Evolutionary conservation across 139 green algal genomes (phyloP), one percentile per base, ranked within the genome.

Genomic region (Medakamo hakoo): DNA sequence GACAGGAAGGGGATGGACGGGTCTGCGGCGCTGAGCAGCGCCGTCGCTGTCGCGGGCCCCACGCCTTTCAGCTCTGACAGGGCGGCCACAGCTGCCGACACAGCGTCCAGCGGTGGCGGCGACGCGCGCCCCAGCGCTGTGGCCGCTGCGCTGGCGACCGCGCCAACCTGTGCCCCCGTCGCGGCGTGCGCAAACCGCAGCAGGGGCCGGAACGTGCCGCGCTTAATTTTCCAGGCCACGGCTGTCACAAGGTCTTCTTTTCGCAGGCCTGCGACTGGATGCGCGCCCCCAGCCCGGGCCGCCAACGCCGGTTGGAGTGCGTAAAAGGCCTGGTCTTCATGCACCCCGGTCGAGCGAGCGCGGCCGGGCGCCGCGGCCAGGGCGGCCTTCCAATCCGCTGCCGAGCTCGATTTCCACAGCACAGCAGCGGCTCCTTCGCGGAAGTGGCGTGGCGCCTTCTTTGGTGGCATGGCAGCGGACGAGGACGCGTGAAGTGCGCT

Each of bases 201-300:
- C 56, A 90, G 70, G 25, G 83, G 83, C 60, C 83, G 66, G 67
- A 70, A 84, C 68, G 84, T 83, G 49, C 78, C 82, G 1, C 77
- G 63, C 1, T 32, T 73, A 55, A 90, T 30, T 64, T 90, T 90
- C 83, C 83, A 90, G 0, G 86, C 78, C 2, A 88, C 80, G 76
- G 82, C 69, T 3, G 23, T 27, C 1, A 58, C 58, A 28, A 62
- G 49, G 16, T 52, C n/a, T n/a, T n/a, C n/a, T n/a, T n/a, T n/a
- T n/a, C n/a, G n/a, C n/a, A n/a, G n/a, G n/a, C n/a, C n/a, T n/a
- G n/a, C n/a, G n/a, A n/a, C n/a, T n/a, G n/a, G n/a, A n/a, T n/a
- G n/a, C n/a, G n/a, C n/a, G n/a, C n/a, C n/a, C n/a, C n/a, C n/a
- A n/a, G n/a, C n/a, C n/a, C n/a, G n/a, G n/a, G n/a, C n/a, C n/a